Evolutionary conservation across 2,329 filamentous ascomycete species (phyloP), one percentile per base, ranked within the genome.

Genomic region (Thielaviopsis populi): DNA sequence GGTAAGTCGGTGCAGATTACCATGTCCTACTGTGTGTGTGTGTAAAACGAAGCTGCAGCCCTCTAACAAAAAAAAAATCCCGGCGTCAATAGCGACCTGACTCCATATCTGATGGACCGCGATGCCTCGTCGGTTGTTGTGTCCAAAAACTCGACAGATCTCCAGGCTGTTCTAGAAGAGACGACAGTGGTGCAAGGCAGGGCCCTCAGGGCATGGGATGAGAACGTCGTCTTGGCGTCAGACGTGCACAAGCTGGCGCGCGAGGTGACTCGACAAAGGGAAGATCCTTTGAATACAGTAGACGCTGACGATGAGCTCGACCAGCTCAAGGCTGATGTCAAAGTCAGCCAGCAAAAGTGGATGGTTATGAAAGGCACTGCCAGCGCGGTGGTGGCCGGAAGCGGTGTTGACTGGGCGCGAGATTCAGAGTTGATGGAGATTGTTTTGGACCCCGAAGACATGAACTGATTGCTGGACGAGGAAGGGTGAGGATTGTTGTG

Each of bases 381-480:
- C n/a, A 88, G 87, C 70, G 89, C 87, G 19, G 80, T 91, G 63
- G 81, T 95, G 58, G 88, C 84, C 4, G 89, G 88, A 2, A 95
- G 89, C 72, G 90, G 90, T 58, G 78, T 94, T 63, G 85, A 95
- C 70, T 95, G 90, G 90, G 84, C 83, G 13, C 77, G 80, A 48
- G 84, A 95, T 73, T 79, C 84, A 61, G 78, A 77, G 66, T 75
- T 95, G 67, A 78, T 82, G 65, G 81, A 83, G 61, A 78, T 92
- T 66, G 89, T 95, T 30, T 77, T 95, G 67, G 89, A 89, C 70
- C 75, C 78, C 11, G 83, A 86, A 67, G 73, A 74, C 30, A 56
- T 42, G n/a, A 15, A 59, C 17, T 59, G 50, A 56, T 27, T 56
- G 27, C 53, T 7, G n/a, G 27, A 56, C n/a, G 13, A 46, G 42